Conservation (phyloP, 306 rosid species). For the Quercus wislizeni region DNA sequence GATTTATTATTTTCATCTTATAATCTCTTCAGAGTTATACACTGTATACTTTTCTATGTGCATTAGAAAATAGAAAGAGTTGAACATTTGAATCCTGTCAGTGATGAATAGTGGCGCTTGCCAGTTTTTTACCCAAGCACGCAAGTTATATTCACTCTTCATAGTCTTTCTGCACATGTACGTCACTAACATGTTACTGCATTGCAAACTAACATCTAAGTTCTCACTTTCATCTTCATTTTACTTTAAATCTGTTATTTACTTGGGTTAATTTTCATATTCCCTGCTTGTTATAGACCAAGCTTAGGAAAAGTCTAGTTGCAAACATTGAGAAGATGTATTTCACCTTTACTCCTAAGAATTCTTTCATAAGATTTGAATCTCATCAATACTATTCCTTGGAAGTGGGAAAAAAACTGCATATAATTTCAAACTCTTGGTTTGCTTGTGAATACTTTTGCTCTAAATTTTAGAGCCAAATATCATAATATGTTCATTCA, state of each 20-base stretch:
- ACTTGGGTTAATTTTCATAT: neutral
- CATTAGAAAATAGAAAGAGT: conserved; percentile 19
- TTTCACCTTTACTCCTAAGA: neutral
- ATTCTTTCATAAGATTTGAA: too few relatives aligned
- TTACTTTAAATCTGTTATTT: neutral
- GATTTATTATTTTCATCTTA: neutral
- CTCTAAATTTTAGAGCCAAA: neutral
- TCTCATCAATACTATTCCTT: too few relatives aligned
- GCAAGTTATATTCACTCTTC: neutral
- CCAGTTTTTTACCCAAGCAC: neutral
- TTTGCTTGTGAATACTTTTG: neutral
- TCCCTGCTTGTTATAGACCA: neutral
- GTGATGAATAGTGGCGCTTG: conserved; percentile 26
- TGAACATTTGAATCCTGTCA: conserved; percentile 26
- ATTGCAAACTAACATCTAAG: neutral
- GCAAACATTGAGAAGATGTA: neutral
- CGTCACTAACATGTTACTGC: neutral
- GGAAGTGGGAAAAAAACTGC: neutral
- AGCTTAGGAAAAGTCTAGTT: neutral
- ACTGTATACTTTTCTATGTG: conserved; percentile 7
- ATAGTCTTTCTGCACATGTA: neutral
- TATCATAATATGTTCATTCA: neutral
- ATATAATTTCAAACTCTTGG: neutral
- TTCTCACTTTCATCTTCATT: neutral
- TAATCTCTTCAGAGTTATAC: neutral